Evolutionary conservation across 1,139 yeast genomes (phyloP).

Genomic region (Pichia norvegensis): DNA sequence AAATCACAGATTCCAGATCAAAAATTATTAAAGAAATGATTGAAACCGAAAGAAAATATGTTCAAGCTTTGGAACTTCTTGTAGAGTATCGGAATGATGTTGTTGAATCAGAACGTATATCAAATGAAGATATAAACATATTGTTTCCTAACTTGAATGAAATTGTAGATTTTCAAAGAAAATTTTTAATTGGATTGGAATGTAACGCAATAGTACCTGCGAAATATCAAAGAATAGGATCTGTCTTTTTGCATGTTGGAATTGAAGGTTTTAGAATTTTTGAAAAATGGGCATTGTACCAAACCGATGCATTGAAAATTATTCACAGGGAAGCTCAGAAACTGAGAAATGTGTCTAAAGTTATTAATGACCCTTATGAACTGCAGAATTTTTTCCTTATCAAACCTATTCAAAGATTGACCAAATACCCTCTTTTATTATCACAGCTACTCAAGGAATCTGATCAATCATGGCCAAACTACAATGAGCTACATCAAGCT

Average conservation of each 20-base stretch:
- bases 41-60: conserved; percentile 86
- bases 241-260: conserved; percentile 75
- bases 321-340: conserved; percentile 57
- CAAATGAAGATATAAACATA: conserved; percentile 73
- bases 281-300: conserved; percentile 86
- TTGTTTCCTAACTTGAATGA: conserved; percentile 83
- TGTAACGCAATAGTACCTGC: conserved; percentile 74
- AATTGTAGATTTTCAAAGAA: conserved; percentile 85
- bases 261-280: conserved; percentile 74
- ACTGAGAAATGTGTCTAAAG: conserved; percentile 46
- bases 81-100: conserved; percentile 63
- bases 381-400: conserved; percentile 81
- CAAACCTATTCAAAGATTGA: conserved; percentile 90
- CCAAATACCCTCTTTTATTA: conserved; percentile 83
- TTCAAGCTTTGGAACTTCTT: conserved; percentile 77
- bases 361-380: conserved; percentile 83
- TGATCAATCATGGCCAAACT: conserved; percentile 46
- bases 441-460: conserved; percentile 67
- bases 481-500: conserved; percentile 65
- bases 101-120: conserved; percentile 54
- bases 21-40: conserved; percentile 80
- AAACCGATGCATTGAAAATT: conserved; percentile 76
- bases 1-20: conserved; percentile 48
- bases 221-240: conserved; percentile 77
- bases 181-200: conserved; percentile 82